These are phyloP conservation scores for Ramaria sp. DNA, from an alignment of 768 basidiomycete genomes.

Conservation along the genomic window DNA sequence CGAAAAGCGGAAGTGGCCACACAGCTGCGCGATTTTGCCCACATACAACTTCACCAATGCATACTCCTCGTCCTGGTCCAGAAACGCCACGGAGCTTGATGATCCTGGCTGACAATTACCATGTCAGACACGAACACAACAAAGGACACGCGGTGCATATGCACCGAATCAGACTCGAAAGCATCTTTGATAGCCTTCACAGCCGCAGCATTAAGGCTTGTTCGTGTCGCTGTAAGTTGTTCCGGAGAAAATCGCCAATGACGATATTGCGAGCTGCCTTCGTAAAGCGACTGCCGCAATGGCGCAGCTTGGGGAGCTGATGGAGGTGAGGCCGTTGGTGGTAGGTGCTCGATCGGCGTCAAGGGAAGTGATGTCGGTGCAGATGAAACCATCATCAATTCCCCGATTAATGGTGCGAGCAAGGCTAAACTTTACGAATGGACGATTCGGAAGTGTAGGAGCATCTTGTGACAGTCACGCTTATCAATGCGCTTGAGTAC, in stretches of 20 bases:
- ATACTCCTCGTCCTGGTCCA: constrained; percentile 74
- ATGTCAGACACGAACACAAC: neutral
- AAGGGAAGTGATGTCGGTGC: no score
- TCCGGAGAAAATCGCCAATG: constrained; percentile 85
- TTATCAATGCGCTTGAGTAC: no score
- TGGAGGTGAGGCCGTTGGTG: no score
- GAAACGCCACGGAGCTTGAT: constrained; percentile 60
- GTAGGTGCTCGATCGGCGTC: neutral
- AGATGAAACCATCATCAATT: no score
- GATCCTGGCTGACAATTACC: constrained; percentile 48
- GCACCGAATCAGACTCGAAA: constrained; percentile 73
- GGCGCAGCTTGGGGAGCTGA: neutral
- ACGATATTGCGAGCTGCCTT: constrained; percentile 69
- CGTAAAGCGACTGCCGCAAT: constrained; percentile 39
- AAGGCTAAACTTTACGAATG: no score
- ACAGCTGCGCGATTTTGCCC: constrained; percentile 76
- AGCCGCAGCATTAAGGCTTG: constrained; percentile 61
- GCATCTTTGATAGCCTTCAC: constrained; percentile 67
- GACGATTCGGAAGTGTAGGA: no score
- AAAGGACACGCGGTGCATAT: constrained; percentile 1
- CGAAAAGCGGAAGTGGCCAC: constrained; percentile 76
- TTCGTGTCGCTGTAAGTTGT: constrained; percentile 48
- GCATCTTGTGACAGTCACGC: no score
- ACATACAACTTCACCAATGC: constrained; percentile 84
- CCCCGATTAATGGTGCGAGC: no score